Percentiles rank a stretch among this genome's conserved stretches.
phyloP scores from a whole-genome alignment of 2,329 filamentous ascomycete species.

The Cordyceps fumosorosea region DNA sequence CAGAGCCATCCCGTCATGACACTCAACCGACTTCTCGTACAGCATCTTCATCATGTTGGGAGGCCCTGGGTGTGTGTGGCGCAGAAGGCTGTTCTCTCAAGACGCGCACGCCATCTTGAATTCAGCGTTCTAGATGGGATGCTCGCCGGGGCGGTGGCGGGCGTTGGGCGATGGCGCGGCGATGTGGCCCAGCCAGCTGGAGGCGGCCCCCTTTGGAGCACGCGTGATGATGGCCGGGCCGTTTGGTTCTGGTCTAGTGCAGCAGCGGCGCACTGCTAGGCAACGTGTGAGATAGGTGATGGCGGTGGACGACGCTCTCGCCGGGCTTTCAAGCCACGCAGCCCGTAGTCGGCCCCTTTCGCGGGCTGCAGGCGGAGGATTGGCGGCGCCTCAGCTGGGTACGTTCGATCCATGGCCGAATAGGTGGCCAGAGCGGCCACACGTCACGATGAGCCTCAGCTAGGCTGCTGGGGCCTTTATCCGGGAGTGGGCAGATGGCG shows the following conservation, averaged over 20 bases:
- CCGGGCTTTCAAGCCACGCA: too few relatives aligned
- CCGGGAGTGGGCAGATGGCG: background rate
- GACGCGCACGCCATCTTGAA: background rate
- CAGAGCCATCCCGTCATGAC: too few relatives aligned
- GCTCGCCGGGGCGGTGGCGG: background rate
- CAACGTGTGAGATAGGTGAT: too few relatives aligned
- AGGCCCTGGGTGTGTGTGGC: too few relatives aligned
- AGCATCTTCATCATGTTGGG: too few relatives aligned
- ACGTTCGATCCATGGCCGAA: background rate
- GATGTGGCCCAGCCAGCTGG: background rate
- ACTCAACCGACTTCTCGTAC: too few relatives aligned
- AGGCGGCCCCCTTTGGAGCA: background rate
- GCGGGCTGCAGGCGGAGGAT: background rate
- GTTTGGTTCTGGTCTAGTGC: too few relatives aligned
- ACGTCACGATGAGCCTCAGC: background rate
- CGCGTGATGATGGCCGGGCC: too few relatives aligned
- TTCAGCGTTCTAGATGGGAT: background rate
- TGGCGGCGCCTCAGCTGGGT: background rate
- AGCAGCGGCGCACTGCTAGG: too few relatives aligned
- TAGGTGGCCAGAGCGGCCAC: background rate
- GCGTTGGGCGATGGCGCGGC: background rate
- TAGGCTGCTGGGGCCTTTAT: background rate
- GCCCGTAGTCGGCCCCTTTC: background rate
- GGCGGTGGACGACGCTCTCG: too few relatives aligned
- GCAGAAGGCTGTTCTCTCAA: too few relatives aligned